Evolutionary conservation across 1,139 yeast species (phyloP).

Genomic region (Yamadazyma triangularis): DNA sequence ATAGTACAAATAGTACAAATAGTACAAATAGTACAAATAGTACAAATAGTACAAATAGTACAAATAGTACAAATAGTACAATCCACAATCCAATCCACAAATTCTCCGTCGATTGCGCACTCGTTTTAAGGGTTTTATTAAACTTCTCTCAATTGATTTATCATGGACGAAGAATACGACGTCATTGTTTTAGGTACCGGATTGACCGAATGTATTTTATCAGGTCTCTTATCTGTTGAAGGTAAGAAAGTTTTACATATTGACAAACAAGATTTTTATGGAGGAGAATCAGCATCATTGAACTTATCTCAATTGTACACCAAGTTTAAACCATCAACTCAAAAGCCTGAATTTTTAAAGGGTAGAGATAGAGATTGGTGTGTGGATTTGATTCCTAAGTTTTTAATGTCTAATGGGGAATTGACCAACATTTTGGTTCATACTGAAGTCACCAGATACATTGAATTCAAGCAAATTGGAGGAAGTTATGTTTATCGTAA

Average conservation of each 20-base stretch:
- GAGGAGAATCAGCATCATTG: slow-evolving; percentile 73
- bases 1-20: too few relatives aligned
- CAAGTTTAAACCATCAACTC: slow-evolving; percentile 66
- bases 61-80: too few relatives aligned
- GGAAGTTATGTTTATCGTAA: slow-evolving; percentile 92
- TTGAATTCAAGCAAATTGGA: slow-evolving; percentile 92
- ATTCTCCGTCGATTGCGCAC: too few relatives aligned
- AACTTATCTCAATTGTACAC: slow-evolving; percentile 59
- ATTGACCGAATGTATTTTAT: slow-evolving; percentile 90
- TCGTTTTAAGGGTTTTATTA: too few relatives aligned
- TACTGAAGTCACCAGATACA: slow-evolving; percentile 92
- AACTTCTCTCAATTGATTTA: too few relatives aligned
- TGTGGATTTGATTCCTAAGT: slow-evolving; percentile 94
- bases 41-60: too few relatives aligned
- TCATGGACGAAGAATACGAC: slow-evolving; percentile 95
- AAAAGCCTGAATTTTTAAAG: slow-evolving; percentile 59
- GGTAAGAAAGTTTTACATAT: slow-evolving; percentile 89
- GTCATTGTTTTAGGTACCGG: slow-evolving; percentile 64
- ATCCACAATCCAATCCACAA: too few relatives aligned
- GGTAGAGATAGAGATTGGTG: slow-evolving; percentile 99
- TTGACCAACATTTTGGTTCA: slow-evolving; percentile 91
- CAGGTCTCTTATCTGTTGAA: slow-evolving; percentile 91
- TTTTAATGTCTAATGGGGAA: slow-evolving; percentile 97
- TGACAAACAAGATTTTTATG: slow-evolving; percentile 95
- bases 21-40: too few relatives aligned